phyloP scores from a whole-genome alignment of 768 basidiomycete species.

The Cubamyces sp. region DNA sequence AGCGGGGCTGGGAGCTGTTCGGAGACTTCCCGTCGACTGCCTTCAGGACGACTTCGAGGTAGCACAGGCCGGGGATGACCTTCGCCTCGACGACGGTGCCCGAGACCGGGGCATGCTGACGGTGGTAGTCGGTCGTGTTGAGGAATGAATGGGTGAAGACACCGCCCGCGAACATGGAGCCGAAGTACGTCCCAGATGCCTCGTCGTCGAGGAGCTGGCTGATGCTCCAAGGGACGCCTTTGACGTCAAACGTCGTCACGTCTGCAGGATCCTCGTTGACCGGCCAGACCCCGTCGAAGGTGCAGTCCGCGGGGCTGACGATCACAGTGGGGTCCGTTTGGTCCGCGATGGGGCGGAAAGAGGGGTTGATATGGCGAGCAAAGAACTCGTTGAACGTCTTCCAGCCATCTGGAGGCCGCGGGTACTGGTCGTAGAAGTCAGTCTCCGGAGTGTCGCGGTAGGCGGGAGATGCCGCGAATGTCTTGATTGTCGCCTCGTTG shows the following conservation, averaged over 20 bases:
- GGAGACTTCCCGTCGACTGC: too few species aligned
- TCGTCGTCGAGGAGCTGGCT: constrained; percentile 24
- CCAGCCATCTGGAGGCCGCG: constrained; percentile 10
- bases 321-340: constrained; percentile 11
- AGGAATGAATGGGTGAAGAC: constrained; percentile 28
- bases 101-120: constrained; percentile 29
- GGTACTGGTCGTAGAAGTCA: constrained; percentile 9
- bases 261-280: constrained; percentile 12
- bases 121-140: constrained; percentile 27
- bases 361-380: constrained; percentile 22
- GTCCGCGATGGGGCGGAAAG: constrained; percentile 15
- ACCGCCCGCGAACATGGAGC: constrained; percentile 20
- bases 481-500: constrained; percentile 13
- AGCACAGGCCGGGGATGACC: constrained; percentile 29
- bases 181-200: not conserved
- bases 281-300: constrained; percentile 22
- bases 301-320: constrained; percentile 22
- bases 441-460: constrained; percentile 23
- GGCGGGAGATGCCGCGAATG: constrained; percentile 15
- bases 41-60: constrained; percentile 24
- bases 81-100: constrained; percentile 25
- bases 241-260: constrained; percentile 18
- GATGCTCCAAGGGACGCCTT: constrained; percentile 28
- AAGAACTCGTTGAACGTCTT: constrained; percentile 32
- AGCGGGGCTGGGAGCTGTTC: not conserved